phyloP scores from a whole-genome alignment of 192 early-diverging fungal species.

The Coemansia sp. region DNA sequence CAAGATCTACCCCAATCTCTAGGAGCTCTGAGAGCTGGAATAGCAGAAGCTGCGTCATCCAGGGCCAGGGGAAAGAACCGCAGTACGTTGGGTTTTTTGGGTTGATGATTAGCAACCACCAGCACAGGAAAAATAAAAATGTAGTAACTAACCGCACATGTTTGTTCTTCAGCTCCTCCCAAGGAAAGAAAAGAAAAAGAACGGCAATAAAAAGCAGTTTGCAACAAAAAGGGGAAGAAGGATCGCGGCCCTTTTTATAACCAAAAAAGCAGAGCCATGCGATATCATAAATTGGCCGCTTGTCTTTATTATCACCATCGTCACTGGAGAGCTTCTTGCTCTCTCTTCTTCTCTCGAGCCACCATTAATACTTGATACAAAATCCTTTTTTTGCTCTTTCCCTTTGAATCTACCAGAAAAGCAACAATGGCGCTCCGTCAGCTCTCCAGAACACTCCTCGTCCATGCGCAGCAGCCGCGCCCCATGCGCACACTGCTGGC shows the following conservation, averaged over 20 bases:
- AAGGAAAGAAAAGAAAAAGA: too few relatives aligned
- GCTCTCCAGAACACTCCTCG: constrained; percentile 30
- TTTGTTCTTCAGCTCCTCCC: background rate
- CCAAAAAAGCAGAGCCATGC: background rate
- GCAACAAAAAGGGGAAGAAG: background rate
- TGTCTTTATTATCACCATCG: background rate
- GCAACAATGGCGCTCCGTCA: constrained; percentile 31
- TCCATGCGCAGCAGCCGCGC: constrained; percentile 11
- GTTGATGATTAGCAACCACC: too few relatives aligned
- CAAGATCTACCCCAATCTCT: constrained; percentile 28
- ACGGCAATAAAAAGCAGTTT: background rate
- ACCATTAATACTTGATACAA: too few relatives aligned
- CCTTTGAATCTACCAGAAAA: background rate
- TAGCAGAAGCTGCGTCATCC: too few relatives aligned
- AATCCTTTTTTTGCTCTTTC: background rate
- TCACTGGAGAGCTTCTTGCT: background rate
- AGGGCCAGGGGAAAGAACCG: too few relatives aligned
- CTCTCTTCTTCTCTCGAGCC: background rate
- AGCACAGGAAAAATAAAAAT: too few relatives aligned
- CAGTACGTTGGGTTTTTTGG: too few relatives aligned
- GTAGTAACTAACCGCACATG: too few relatives aligned
- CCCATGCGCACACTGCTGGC: constrained; percentile 21
- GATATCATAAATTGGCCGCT: background rate
- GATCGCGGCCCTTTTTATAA: background rate
- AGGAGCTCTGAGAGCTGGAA: background rate